Base-by-base conservation (phyloP, 768 basidiomycete genomes). In the Stropharia rugosoannulata region DNA sequence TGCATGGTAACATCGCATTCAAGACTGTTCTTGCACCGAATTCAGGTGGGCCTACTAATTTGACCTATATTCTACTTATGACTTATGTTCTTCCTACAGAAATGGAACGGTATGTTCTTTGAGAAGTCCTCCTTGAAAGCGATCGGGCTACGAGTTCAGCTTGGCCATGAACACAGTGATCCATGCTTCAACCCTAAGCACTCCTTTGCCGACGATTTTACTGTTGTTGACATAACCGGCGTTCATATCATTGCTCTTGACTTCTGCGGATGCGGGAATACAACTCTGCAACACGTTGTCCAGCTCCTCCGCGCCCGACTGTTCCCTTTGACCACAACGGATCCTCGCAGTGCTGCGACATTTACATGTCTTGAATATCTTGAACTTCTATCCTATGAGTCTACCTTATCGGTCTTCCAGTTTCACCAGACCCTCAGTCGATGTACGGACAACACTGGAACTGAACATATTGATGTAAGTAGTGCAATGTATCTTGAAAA, bases 261-360 rank as follows among this genome's bases (percentile, higher is more conserved):
- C 37, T 71, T 62, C 45, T 75, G 73, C 55, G 64, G 59, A 1
- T 75, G 73, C 39, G 51, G 59, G 16, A 39, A 12, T 1, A 54
- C 1, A n/a, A 44, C 9, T n/a, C 51, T 4, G 55, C 35, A 19
- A 12, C 43, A 45, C 22, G 13, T 55, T 9, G 48, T 58, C 2
- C 74, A 78, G 39, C 65, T 79, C 0, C 64, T 78, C 0, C 66
- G 68, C 25, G 22, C 54, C 0, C 52, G 64, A 0, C 57, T 65
- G 18, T 78, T 60, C 39, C 75, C 74, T 0, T 66, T 70, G 0
- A 75, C 71, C 0, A 36, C 49, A 0, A 15, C 29, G 0, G 53
- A 64, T 6, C 74, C 75, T 0, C 38, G 57, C 8, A 68, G 70
- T 0, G 71, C 64, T 0, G 63, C 66, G 1, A 75, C 71, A 0